These are phyloP conservation scores for Yarrowia alimentaria DNA, from an alignment of 805 yeast species.

Conservation along the genomic window DNA sequence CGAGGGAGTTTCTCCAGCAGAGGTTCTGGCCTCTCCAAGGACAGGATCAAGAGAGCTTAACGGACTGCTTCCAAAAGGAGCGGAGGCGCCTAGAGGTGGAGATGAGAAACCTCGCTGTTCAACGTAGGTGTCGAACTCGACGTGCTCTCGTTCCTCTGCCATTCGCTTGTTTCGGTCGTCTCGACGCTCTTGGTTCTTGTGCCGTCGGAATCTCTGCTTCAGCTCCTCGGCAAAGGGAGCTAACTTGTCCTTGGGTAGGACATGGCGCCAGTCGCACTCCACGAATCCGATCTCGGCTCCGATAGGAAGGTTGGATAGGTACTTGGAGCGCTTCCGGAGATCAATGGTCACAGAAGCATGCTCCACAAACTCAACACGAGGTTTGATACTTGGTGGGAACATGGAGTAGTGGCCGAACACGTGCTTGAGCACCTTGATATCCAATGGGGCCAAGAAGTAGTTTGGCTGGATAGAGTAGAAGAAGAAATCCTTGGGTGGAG, in stretches of 20 bases:
- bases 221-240: conserved; percentile 35
- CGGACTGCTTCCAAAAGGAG: conserved; percentile 19
- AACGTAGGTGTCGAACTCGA: conserved; percentile 28
- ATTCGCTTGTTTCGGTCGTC: conserved; percentile 36
- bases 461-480: conserved; percentile 35
- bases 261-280: conserved; percentile 77
- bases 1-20: conserved; percentile 11
- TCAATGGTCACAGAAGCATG: conserved; percentile 64
- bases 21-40: conserved; percentile 3
- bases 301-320: conserved; percentile 74
- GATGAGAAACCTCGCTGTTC: conserved; percentile 26
- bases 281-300: conserved; percentile 82
- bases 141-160: conserved; percentile 42
- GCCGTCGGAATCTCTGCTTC: conserved; percentile 32
- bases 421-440: conserved; percentile 65
- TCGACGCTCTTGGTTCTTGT: conserved; percentile 32
- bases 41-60: conserved; percentile 15
- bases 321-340: conserved; percentile 62
- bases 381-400: conserved; percentile 65
- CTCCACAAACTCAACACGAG: conserved; percentile 66
- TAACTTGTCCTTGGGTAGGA: conserved; percentile 36
- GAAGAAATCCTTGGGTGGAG: conserved; percentile 60
- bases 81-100: conserved; percentile 20
- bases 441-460: conserved; percentile 74
- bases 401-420: conserved; percentile 60